Evolutionary conservation across 805 yeast species (phyloP), one percentile per base, ranked within the genome.

Genomic region (Candida pseudofarinosa): DNA sequence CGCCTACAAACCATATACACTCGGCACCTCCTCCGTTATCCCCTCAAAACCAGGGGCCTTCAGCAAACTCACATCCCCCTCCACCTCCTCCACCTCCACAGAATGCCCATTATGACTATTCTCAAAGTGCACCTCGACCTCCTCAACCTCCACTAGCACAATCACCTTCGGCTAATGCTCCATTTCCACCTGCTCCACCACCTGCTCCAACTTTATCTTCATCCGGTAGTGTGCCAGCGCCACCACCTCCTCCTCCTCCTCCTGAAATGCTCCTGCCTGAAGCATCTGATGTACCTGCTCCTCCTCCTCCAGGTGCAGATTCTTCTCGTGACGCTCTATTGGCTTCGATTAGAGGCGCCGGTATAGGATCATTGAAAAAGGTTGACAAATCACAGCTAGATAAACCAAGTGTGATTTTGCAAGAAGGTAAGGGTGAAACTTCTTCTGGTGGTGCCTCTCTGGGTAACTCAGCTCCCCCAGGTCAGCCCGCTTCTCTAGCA

Each of bases 371-470:
- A 4, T 74, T 91, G 51, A 79, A 74, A 49, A 88, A 83, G 58
- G 84, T 85, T 1, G 97, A 91, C 61, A 91, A 89, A 62, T 63
- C 88, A 0, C 89, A 85, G 53, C 67, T 88, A 33, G 97, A 90
- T 30, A 79, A 74, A 47, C 96, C 97, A 7, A 80, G 84, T 31
- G 87, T 77, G 0, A 53, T 85, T 14, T 63, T 86, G 14, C 86
- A 77, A 55, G 91, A 85, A 57, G 88, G 88, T 2, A 69, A 71
- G 33, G 91, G 91, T 18, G 86, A 80, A 39, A 57, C 76, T 0
- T 72, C 76, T 0, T 16, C 51, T 7, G 56, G 69, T 0, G 23
- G 41, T 5, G 46, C 71, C 5, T 59, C 72, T 0, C 46, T 61
- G 4, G 63, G 63, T n/a, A 65, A 69, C 10, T 61, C 71, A 2